Evolutionary conservation across 805 yeast species (phyloP).

Genomic region (Teunomyces tritomae): DNA sequence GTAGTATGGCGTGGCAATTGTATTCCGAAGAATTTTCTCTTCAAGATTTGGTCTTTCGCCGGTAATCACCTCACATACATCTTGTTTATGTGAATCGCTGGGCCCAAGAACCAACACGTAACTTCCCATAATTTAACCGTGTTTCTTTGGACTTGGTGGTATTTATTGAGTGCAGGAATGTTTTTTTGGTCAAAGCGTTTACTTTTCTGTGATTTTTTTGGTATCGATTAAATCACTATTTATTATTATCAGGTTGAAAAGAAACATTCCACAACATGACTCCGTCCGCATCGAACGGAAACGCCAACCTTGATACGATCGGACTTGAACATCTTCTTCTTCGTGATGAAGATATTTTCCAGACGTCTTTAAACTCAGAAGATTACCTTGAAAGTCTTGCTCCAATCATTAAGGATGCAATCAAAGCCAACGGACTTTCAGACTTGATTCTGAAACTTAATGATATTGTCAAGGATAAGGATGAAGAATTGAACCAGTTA

Average conservation of each 20-base stretch:
- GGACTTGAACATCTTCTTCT: slow-evolving; percentile 38
- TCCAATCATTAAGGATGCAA: slow-evolving; percentile 66
- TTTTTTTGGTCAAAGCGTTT: background rate
- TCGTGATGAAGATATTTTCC: slow-evolving; percentile 42
- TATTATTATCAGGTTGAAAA: background rate
- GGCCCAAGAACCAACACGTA: slow-evolving; percentile 47
- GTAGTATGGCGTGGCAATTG: slow-evolving; percentile 32
- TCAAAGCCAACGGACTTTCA: slow-evolving; percentile 52
- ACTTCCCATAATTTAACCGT: slow-evolving; percentile 19
- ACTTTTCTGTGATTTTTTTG: background rate
- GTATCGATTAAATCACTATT: background rate
- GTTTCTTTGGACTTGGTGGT: background rate
- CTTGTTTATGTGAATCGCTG: slow-evolving; percentile 40
- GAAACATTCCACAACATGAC: slow-evolving; percentile 1
- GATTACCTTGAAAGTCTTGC: slow-evolving; percentile 79
- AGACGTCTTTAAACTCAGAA: slow-evolving; percentile 51
- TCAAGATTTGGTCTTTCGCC: background rate
- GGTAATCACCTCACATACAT: slow-evolving; percentile 16
- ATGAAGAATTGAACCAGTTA: slow-evolving; percentile 57
- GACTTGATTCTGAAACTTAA: slow-evolving; percentile 56
- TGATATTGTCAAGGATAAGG: slow-evolving; percentile 55
- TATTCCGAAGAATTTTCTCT: slow-evolving; percentile 19
- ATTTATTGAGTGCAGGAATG: slow-evolving; percentile 1
- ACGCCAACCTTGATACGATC: slow-evolving; percentile 15
- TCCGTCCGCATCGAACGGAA: slow-evolving; percentile 4